Evolutionary conservation across 78 protist species (phyloP), one percentile per base, ranked within the genome.

Genomic region (Anaeramoeba ignava): DNA sequence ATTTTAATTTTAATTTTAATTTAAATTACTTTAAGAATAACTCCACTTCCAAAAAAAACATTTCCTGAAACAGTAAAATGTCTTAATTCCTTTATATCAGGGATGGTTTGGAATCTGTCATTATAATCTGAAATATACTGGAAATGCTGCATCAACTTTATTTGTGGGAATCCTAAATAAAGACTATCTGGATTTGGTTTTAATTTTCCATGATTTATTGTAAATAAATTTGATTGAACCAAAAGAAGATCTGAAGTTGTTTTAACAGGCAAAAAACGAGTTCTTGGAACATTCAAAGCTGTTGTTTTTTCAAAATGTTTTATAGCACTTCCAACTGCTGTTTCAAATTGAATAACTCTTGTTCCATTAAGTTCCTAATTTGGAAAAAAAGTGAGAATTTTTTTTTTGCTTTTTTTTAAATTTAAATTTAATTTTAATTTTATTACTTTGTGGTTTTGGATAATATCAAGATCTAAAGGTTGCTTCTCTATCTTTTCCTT

Each of bases 251-350:
- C 99, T 38, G 88, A 78, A 79, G 92, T 84, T 38, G 92, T 90
- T 90, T 97, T 97, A 27, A 95, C 98, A 2, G 99, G 99, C 33
- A 95, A 38, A 90, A 97, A 97, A 39, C 99, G 94, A 3, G 91
- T 73, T 39, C 99, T 83, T 40, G 95, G 94, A 3, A 97, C 99
- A 67, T 83, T 89, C 31, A 81, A 33, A 34, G 78, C 36, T 23
- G 96, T 93, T 1, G 38, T 80, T 34, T 86, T 42, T 33, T 3
- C 38, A 84, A 97, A 97, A 87, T 80, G 41, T 85, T 90, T 85
- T 82, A 97, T 95, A 33, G 96, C 96, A 1, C 98, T 93, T 40
- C 99, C 98, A 42, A 87, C 87, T 2, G 99, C 99, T 54, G 92
- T 89, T 87, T 97, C 99, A 40, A 97, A 92, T 89, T 97, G 99